Evolutionary conservation across 257 asterid genomes (phyloP), one percentile per base, ranked within the genome.

Genomic region (Penstemon newberryi): DNA sequence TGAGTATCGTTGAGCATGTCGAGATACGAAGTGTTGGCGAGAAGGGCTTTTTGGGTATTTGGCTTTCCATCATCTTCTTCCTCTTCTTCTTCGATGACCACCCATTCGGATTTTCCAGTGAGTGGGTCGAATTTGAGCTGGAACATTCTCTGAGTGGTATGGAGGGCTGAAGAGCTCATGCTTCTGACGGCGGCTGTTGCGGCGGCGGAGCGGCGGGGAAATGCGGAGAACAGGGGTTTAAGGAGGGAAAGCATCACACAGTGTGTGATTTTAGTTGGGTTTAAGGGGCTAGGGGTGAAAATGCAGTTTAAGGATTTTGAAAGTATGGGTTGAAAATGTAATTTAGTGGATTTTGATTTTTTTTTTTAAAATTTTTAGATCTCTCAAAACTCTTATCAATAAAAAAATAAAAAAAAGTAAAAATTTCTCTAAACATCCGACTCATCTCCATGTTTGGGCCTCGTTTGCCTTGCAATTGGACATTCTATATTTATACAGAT

Each of bases 1-100:
- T 70, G 81, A 63, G 88, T 65, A 60, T 93, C 99, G 63, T 93
- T 93, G 73, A 90, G 97, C 99, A 93, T 90, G 84, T 90, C 96
- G 11, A 88, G 91, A 59, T 87, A 90, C 44, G 95, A 88, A 18
- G 96, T 93, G 46, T 87, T 73, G 39, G 96, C 88, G 15, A 93
- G 89, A 46, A 86, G 84, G 70, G 91, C 82, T 43, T 79, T 73
- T 2, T 77, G 82, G 39, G 81, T 64, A 57, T 80, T 46, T 45
- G 70, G 75, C 45, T 60, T 72, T 11, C 66, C 76, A 10, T 61
- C 67, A 55, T 78, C 86, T 5, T 66, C 78, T 59, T 76, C 33
- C 33, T 25, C 89, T 13, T 75, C 75, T 60, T 83, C 96, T 62
- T 86, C 85, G 45, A 92, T 85, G 39, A 92, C 87, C 41, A 92